Conservation (phyloP, 495 filamentous ascomycete genomes). For the Aspergillus cristatus region DNA sequence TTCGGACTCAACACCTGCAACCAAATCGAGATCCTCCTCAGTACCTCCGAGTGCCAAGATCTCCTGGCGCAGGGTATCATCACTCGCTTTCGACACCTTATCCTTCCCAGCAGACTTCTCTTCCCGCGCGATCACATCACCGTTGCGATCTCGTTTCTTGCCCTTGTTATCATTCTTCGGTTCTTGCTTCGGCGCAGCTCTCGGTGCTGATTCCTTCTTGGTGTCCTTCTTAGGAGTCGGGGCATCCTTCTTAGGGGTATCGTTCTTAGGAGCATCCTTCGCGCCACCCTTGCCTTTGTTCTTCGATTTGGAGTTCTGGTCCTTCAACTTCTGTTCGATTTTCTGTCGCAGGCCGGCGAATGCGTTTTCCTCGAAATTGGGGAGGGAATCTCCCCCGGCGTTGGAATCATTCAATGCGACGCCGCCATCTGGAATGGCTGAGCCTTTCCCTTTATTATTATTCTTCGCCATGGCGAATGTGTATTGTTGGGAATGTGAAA, state of each 20-base stretch:
- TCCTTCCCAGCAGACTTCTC: slow-evolving; percentile 20
- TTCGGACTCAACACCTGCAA: slow-evolving; percentile 53
- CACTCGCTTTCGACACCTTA: slow-evolving; percentile 16
- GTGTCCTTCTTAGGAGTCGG: slow-evolving; percentile 18
- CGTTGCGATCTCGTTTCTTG: slow-evolving; percentile 42
- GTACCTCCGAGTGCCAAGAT: slow-evolving; percentile 70
- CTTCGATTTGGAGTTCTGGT: slow-evolving; percentile 38
- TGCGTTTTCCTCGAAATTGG: slow-evolving; percentile 49
- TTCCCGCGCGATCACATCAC: slow-evolving; percentile 37
- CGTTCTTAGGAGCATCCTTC: slow-evolving; percentile 13
- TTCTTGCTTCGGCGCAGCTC: slow-evolving; percentile 18
- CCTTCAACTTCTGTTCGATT: slow-evolving; percentile 48
- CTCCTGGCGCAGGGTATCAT: slow-evolving; percentile 51
- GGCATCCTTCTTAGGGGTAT: slow-evolving; percentile 17
- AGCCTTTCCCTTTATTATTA: slow-evolving; percentile 26
- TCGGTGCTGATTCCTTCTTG: slow-evolving; percentile 17
- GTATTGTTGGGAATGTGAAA: slow-evolving; percentile 3
- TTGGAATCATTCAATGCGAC: slow-evolving; percentile 14
- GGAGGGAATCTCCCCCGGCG: slow-evolving; percentile 20
- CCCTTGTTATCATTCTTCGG: slow-evolving; percentile 30
- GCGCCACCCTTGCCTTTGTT: slow-evolving; percentile 28
- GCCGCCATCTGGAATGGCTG: slow-evolving; percentile 9
- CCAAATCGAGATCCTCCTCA: slow-evolving; percentile 60
- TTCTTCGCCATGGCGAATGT: slow-evolving; percentile 29
- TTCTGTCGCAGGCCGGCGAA: slow-evolving; percentile 55